Base-by-base conservation (phyloP, 2,329 filamentous ascomycete species). In the Penicillium aurantiogriseum region DNA sequence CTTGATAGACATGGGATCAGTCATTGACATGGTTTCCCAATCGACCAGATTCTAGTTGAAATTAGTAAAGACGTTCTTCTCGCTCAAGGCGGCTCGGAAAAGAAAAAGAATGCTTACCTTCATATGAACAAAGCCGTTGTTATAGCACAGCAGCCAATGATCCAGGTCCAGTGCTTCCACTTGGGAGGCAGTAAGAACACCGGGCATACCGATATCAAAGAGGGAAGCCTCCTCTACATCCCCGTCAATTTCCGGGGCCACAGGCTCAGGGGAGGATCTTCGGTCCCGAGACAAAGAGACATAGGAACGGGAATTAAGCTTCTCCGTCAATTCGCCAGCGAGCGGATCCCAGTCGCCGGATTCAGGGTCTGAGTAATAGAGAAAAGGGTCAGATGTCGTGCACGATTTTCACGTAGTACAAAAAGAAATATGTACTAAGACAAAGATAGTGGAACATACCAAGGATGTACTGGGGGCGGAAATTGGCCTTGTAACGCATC, bases 401-500 rank as follows among this genome's bases (percentile, higher is more conserved):
- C 31, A 45, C 7, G n/a, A 49, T 31, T 21, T 39, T 53, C 11
- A 13, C 1, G 31, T 40, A 15, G 31, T 29, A 46, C 42, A 38
- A 17, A 29, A 15, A n/a, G 2, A 9, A 8, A 1, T 3, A 42
- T 42, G 31, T 27, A 35, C 27, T 19, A 21, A 44, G 35, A 35
- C 43, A 3, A 13, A 29, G 35, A 29, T 31, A 15, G 33, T 33
- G 39, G 23, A 6, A 40, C 74, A 63, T 63, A 80, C 79, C 79
- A 36, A 81, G 71, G n/a, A 81, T 67, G 57, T 79, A 77, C 59
- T 79, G 77, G 5, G 79, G 80, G n/a, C 69, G 60, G 62, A 77
- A 81, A 5, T 67, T 67, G 39, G 67, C 78, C 63, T 81, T 81
- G 68, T 81, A 81, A 23, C 77, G 77, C 80, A 81, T 81, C 63